Evolutionary conservation across 306 rosid species (phyloP), one percentile per base, ranked within the genome.

Genomic region (Trifolium fragiferum): DNA sequence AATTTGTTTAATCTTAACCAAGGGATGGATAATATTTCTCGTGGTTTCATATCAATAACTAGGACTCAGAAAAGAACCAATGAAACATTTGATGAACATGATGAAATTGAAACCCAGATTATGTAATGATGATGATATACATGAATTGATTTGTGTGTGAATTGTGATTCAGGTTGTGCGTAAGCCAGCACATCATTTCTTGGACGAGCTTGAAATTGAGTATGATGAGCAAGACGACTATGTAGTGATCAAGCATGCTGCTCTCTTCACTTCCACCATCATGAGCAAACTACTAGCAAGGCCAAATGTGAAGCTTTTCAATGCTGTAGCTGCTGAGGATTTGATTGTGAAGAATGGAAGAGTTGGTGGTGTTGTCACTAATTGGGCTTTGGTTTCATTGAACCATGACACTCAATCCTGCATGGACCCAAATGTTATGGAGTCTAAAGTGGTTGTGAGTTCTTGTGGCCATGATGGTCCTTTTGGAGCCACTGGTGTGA

Each of bases 361-460:
- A 61, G 98, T 93, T 4, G 91, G 83, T 3, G 98, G 98, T 0
- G 96, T 93, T 11, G 98, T 93, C 47, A 93, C 96, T 9, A 93
- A 90, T 62, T 93, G 98, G 98, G 89, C 98, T 3, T 44, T 93
- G 81, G 98, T 93, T n/a, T 89, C 98, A 0, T 79, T 82, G 96
- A 93, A 93, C 88, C 98, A 90, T 3, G 89, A 90, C 80, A 89
- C 95, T 0, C 98, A 93, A 57, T 93, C 96, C 0, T 93, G 98
- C 88, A 93, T 93, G 98, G 98, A 93, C 80, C 98, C 98, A 0
- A 93, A 93, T 13, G 95, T 93, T 3, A 93, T 93, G 98, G 98
- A 93, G 84, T 92, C 98, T 32, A 93, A 90, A 77, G 86, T 93
- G 4, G 98, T 93, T 8, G 96, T 93, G 1, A 90, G 95, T 79